A percentile compares a stretch with the other conserved stretches of the same genome.
Conservation (phyloP, 23 red algal species). For the Gracilaria vermiculophylla region DNA sequence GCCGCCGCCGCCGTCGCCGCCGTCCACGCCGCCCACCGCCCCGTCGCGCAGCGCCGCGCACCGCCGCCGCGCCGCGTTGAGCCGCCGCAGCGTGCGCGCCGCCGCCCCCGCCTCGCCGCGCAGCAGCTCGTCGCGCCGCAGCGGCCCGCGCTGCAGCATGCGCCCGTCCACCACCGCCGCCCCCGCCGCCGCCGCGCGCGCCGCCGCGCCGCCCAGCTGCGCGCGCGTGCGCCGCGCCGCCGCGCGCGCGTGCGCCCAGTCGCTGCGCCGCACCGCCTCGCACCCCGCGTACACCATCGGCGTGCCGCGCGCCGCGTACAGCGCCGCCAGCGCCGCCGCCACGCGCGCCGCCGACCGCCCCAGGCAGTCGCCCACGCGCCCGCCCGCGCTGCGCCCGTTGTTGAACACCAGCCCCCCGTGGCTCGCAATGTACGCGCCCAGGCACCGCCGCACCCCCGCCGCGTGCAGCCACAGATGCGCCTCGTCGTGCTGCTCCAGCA, state of each 20-base stretch:
- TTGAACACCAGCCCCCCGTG: slow-evolving; percentile 74
- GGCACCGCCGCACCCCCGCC: slow-evolving; percentile 43
- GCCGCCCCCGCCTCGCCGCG: slow-evolving; percentile 65
- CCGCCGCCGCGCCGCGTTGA: not conserved
- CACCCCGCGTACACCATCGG: slow-evolving; percentile 77
- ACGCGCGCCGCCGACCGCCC: slow-evolving; percentile 42
- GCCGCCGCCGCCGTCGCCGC: slow-evolving; percentile 31
- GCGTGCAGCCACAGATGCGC: slow-evolving; percentile 72
- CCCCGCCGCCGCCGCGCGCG: slow-evolving; percentile 48
- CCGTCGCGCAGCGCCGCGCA: not conserved
- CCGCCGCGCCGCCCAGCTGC: slow-evolving; percentile 46
- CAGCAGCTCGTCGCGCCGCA: slow-evolving; percentile 20
- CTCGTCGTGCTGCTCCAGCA: slow-evolving; percentile 92
- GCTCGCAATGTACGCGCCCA: slow-evolving; percentile 60
- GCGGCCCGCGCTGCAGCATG: slow-evolving; percentile 76
- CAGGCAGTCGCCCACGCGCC: slow-evolving; percentile 69
- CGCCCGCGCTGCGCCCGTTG: slow-evolving; percentile 72
- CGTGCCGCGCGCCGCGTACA: slow-evolving; percentile 72
- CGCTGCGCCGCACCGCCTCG: slow-evolving; percentile 58
- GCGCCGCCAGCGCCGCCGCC: slow-evolving; percentile 69
- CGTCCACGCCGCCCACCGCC: not conserved
- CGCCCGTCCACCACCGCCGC: too few relatives aligned
- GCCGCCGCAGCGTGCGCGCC: not conserved
- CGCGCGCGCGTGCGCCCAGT: not conserved
- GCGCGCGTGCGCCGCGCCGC: slow-evolving; percentile 10